Percentiles rank a stretch among this genome's conserved stretches.
phyloP scores from a whole-genome alignment of 352 stramenopile species.

The Globisporangium camurandrum region DNA sequence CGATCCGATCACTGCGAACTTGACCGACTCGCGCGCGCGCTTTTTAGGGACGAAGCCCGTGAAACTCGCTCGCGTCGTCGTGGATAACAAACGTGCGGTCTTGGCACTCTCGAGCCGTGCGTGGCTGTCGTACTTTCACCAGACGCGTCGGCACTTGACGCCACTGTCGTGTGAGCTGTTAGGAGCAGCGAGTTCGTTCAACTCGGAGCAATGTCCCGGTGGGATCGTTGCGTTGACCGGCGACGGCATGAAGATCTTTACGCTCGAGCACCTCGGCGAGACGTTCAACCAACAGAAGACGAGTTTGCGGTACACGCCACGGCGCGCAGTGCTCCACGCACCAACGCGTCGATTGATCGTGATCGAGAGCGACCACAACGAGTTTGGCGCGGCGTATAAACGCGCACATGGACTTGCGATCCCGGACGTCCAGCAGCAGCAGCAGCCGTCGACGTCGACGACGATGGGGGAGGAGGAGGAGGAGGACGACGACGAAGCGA shows the following conservation, averaged over 20 bases:
- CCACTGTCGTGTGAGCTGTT: slow-evolving; percentile 95
- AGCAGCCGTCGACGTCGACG: neutral
- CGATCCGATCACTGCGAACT: slow-evolving; percentile 79
- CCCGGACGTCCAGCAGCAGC: slow-evolving; percentile 29
- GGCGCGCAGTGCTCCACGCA: slow-evolving; percentile 91
- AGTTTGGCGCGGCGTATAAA: slow-evolving; percentile 91
- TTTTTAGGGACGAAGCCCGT: slow-evolving; percentile 94
- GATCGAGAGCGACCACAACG: slow-evolving; percentile 98
- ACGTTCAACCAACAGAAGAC: slow-evolving; percentile 96
- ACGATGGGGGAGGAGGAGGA: slow-evolving; percentile 55
- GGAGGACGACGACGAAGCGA: slow-evolving; percentile 83
- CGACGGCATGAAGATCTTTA: slow-evolving; percentile 96
- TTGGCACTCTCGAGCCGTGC: slow-evolving; percentile 92
- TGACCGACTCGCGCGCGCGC: slow-evolving; percentile 86
- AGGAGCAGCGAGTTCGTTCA: slow-evolving; percentile 94
- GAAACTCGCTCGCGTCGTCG: slow-evolving; percentile 89
- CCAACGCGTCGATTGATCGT: slow-evolving; percentile 87
- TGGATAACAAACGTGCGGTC: slow-evolving; percentile 87
- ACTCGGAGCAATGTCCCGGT: slow-evolving; percentile 93
- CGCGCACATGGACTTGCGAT: slow-evolving; percentile 58
- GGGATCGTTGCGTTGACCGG: slow-evolving; percentile 95
- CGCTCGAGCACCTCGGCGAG: slow-evolving; percentile 92
- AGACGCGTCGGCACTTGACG: slow-evolving; percentile 87
- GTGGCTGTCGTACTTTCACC: slow-evolving; percentile 95
- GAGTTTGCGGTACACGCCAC: slow-evolving; percentile 96